phyloP scores from a whole-genome alignment of 257 asterid species.

The Solanum verrucosum region DNA sequence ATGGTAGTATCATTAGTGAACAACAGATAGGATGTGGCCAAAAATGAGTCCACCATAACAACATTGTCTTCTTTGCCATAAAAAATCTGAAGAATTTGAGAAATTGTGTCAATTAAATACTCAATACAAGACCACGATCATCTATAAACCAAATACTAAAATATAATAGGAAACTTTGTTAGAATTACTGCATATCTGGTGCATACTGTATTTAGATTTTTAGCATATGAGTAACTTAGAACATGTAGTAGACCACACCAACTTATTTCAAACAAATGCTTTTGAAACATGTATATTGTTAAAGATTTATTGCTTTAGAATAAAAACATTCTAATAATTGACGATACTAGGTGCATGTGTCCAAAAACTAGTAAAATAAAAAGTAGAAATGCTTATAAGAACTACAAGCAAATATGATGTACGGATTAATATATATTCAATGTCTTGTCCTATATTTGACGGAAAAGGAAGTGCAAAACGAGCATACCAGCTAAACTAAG shows the following conservation, averaged over 20 bases:
- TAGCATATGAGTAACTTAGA: not conserved
- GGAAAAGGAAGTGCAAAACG: not conserved
- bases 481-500: not conserved
- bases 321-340: not conserved
- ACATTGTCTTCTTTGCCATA: no score
- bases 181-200: not conserved
- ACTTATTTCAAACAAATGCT: not conserved
- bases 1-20: no score
- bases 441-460: not conserved
- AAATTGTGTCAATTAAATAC: no score
- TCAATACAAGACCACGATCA: no score
- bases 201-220: not conserved
- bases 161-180: no score
- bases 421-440: not conserved
- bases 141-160: no score
- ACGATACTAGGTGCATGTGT: not conserved
- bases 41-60: no score
- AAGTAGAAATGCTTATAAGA: not conserved
- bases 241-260: not conserved
- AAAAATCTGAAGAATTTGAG: no score
- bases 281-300: not conserved
- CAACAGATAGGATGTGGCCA: no score
- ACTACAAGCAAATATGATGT: not conserved
- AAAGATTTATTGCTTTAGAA: not conserved
- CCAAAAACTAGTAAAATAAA: not conserved